phyloP scores from a whole-genome alignment of 441 rosid species.

The Omphalea diandra region DNA sequence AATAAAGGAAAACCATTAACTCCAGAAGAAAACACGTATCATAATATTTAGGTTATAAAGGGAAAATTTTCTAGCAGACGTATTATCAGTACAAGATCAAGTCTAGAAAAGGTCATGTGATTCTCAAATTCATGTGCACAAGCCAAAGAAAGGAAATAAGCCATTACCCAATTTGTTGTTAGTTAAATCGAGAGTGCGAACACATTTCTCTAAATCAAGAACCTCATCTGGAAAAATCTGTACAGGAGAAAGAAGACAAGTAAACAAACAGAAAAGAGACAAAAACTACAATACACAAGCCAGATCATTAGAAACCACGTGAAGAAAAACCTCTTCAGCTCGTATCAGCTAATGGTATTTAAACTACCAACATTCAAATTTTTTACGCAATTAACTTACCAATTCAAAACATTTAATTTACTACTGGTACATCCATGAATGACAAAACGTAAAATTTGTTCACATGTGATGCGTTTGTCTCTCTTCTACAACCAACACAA shows the following conservation, averaged over 20 bases:
- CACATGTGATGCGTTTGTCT: not conserved
- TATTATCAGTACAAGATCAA: not conserved
- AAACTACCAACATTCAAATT: not conserved
- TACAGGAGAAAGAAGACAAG: slow-evolving; percentile 24
- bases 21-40: not conserved
- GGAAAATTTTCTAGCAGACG: not conserved
- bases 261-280: slow-evolving; percentile 18
- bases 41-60: not conserved
- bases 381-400: not conserved
- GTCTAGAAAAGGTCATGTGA: not conserved
- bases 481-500: not conserved
- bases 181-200: slow-evolving; percentile 85
- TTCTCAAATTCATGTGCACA: slow-evolving; percentile 2
- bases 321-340: not conserved
- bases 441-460: not conserved
- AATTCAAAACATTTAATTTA: not conserved
- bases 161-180: slow-evolving; percentile 75
- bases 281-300: not conserved
- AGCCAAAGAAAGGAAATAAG: not conserved
- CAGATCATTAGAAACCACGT: not conserved
- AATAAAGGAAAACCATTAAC: slow-evolving; percentile 1
- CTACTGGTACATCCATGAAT: not conserved
- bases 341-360: not conserved
- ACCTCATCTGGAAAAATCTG: slow-evolving; percentile 87
- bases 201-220: slow-evolving; percentile 64